These are phyloP conservation scores for Cocos nucifera DNA, from an alignment of 176 grass and related monocot species.

Conservation along the genomic window DNA sequence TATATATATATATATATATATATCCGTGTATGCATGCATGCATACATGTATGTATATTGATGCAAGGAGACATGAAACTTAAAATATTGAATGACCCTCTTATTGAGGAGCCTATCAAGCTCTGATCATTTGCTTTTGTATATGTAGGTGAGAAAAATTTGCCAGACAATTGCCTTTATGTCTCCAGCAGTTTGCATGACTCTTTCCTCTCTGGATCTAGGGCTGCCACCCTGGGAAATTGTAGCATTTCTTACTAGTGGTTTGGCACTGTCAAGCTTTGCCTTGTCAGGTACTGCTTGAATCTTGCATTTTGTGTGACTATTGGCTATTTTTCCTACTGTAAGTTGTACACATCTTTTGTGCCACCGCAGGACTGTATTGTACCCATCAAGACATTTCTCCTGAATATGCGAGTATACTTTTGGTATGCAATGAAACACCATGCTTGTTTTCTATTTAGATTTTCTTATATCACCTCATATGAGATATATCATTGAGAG, in stretches of 20 bases:
- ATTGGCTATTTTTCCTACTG: slow-evolving; percentile 12
- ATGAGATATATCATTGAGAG: not conserved
- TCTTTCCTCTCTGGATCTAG: slow-evolving; percentile 92
- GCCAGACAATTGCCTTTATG: slow-evolving; percentile 95
- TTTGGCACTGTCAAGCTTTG: slow-evolving; percentile 85
- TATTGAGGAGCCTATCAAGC: no score
- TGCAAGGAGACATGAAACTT: no score
- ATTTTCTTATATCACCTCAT: not conserved
- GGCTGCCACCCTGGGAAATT: slow-evolving; percentile 77
- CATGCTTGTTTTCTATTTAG: not conserved
- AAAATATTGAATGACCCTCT: no score
- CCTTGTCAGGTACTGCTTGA: slow-evolving; percentile 64
- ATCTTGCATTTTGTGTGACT: slow-evolving; percentile 4
- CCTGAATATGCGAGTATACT: slow-evolving; percentile 97
- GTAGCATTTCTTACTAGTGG: slow-evolving; percentile 79
- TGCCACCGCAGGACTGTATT: slow-evolving; percentile 64
- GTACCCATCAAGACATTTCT: slow-evolving; percentile 98
- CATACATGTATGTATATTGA: no score
- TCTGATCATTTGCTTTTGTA: slow-evolving; percentile 18
- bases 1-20: no score
- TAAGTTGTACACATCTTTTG: no score
- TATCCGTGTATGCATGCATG: no score
- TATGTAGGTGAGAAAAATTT: slow-evolving; percentile 92
- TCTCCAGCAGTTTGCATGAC: slow-evolving; percentile 90
- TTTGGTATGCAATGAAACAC: slow-evolving; percentile 43